Conservation (phyloP, 345 rosid species). For the Populus ilicifolia region DNA sequence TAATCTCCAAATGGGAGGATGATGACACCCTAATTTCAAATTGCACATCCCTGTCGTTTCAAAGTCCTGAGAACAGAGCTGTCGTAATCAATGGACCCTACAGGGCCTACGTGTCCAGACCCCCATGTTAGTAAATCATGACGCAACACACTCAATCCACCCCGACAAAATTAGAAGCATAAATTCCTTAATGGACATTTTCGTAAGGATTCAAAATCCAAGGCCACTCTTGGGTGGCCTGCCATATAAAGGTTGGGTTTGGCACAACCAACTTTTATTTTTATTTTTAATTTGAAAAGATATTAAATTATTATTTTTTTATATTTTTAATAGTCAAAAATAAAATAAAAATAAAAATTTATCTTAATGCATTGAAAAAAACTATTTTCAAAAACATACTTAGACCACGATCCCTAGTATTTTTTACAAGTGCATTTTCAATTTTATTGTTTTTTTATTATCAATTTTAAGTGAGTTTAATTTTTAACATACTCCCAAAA, state of each 20-base stretch:
- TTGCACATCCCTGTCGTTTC: neutral
- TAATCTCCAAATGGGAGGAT: neutral
- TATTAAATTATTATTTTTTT: neutral
- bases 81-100: neutral
- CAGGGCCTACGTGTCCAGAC: slow-evolving; percentile 17
- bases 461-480: neutral
- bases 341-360: too few relatives aligned
- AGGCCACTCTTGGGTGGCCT: neutral
- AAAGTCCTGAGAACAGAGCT: neutral
- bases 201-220: neutral
- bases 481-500: neutral
- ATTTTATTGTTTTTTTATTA: neutral
- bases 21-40: neutral
- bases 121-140: neutral
- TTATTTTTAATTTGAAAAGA: neutral
- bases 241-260: neutral
- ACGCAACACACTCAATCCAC: neutral
- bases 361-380: too few relatives aligned
- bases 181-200: slow-evolving; percentile 5
- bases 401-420: too few relatives aligned
- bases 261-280: too few relatives aligned
- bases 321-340: neutral
- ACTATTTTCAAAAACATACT: too few relatives aligned
- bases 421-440: neutral
- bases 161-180: neutral